A percentile compares a stretch with the other conserved stretches of the same genome.
These are phyloP conservation scores for Penicillium sp. DNA, from an alignment of 2,329 filamentous ascomycete genomes.

Conservation along the genomic window DNA sequence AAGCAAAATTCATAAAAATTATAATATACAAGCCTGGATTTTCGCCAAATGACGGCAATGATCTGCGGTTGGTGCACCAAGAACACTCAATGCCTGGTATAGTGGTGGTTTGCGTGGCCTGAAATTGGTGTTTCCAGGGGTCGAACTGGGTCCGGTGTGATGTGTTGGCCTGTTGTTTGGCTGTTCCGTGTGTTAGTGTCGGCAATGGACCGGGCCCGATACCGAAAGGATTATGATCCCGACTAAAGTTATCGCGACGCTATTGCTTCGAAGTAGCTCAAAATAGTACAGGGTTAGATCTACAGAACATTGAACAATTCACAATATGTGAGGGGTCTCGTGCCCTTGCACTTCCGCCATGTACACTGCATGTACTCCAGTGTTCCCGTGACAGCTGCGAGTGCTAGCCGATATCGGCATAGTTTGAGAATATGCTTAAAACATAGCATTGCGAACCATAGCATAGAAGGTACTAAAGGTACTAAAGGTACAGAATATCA, in stretches of 20 bases:
- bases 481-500: background rate
- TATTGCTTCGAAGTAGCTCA: background rate
- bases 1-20: background rate
- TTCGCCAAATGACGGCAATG: background rate
- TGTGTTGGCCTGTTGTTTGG: background rate
- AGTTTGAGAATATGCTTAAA: background rate
- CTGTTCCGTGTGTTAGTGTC: background rate
- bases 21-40: background rate
- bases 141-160: background rate
- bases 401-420: slow-evolving; percentile 19
- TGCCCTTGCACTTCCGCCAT: slow-evolving; percentile 1
- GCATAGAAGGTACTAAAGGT: too few relatives aligned
- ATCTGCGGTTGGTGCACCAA: background rate
- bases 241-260: background rate
- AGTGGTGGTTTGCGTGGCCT: background rate
- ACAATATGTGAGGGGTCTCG: slow-evolving; percentile 2
- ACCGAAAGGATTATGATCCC: background rate
- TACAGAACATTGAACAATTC: background rate
- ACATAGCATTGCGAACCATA: background rate
- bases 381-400: slow-evolving; percentile 6
- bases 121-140: background rate
- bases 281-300: too few relatives aligned
- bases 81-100: background rate
- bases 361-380: slow-evolving; percentile 16
- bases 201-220: background rate